Percentiles rank a stretch among this genome's conserved stretches.
Conservation (phyloP, 805 yeast genomes). For the Candida cerambycidarum region DNA sequence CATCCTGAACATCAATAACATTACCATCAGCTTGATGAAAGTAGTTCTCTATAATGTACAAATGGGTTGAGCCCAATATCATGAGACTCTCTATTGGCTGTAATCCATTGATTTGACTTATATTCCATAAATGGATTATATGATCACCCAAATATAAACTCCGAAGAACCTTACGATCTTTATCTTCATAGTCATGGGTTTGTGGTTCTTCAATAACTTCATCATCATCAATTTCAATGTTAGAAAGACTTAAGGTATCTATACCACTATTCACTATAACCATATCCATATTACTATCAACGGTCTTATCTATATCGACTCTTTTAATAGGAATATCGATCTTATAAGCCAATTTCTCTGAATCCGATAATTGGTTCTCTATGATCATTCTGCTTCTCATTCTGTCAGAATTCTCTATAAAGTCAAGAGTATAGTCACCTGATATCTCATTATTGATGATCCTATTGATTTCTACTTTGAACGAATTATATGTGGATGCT, state of each 20-base stretch:
- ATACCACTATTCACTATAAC: constrained; percentile 21
- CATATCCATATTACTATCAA: neutral
- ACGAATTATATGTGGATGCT: constrained; percentile 45
- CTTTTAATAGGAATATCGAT: constrained; percentile 38
- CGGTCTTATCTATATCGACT: constrained; percentile 12
- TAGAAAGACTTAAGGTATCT: constrained; percentile 26
- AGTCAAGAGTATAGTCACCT: constrained; percentile 53
- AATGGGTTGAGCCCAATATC: constrained; percentile 62
- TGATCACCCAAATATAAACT: constrained; percentile 68
- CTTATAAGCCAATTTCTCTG: constrained; percentile 43
- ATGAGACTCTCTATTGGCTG: constrained; percentile 73
- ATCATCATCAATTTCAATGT: constrained; percentile 26
- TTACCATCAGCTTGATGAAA: constrained; percentile 51
- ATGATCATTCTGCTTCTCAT: constrained; percentile 63
- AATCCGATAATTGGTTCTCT: constrained; percentile 48
- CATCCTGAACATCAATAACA: constrained; percentile 67
- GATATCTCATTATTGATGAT: constrained; percentile 23
- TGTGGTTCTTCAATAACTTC: constrained; percentile 45
- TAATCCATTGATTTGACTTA: constrained; percentile 73
- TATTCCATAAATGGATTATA: constrained; percentile 72
- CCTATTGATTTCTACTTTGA: constrained; percentile 45
- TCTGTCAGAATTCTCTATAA: constrained; percentile 67
- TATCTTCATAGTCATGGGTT: constrained; percentile 49
- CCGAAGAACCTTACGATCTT: constrained; percentile 71
- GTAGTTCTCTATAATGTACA: constrained; percentile 71